phyloP scores from a whole-genome alignment of 164 flowering plant species.

The Piper betle region DNA sequence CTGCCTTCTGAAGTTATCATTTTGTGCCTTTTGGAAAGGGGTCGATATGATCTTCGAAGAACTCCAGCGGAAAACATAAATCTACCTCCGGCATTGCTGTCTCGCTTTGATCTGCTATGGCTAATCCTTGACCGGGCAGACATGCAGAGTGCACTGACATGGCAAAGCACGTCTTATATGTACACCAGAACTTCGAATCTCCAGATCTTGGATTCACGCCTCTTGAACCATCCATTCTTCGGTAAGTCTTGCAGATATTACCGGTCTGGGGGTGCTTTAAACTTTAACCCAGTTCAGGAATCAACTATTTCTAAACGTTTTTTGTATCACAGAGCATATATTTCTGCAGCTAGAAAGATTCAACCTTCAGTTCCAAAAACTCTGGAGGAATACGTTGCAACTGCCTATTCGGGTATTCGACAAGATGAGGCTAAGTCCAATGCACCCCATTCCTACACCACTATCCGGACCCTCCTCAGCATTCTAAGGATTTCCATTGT shows the following conservation, averaged over 20 bases:
- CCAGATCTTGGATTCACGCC: constrained; percentile 97
- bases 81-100: constrained; percentile 95
- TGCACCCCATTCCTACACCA: too few species aligned
- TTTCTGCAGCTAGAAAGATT: constrained; percentile 78
- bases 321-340: constrained; percentile 62
- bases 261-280: neutral
- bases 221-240: constrained; percentile 78
- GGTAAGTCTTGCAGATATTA: constrained; percentile 30
- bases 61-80: constrained; percentile 99
- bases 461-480: too few species aligned
- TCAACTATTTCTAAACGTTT: neutral
- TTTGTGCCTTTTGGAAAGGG: constrained; percentile 65
- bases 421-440: constrained; percentile 97
- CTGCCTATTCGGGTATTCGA: constrained; percentile 79
- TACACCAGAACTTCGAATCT: constrained; percentile 83
- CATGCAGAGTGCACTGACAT: constrained; percentile 93
- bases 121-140: constrained; percentile 92
- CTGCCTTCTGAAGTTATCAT: too few species aligned
- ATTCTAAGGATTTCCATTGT: too few species aligned
- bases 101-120: constrained; percentile 97
- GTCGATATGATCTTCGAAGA: constrained; percentile 92
- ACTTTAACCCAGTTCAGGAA: neutral
- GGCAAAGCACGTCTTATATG: constrained; percentile 92
- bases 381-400: constrained; percentile 90
- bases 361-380: constrained; percentile 75